Conservation (phyloP, 176 grass and related monocot species). For the Panicum miliaceum region DNA sequence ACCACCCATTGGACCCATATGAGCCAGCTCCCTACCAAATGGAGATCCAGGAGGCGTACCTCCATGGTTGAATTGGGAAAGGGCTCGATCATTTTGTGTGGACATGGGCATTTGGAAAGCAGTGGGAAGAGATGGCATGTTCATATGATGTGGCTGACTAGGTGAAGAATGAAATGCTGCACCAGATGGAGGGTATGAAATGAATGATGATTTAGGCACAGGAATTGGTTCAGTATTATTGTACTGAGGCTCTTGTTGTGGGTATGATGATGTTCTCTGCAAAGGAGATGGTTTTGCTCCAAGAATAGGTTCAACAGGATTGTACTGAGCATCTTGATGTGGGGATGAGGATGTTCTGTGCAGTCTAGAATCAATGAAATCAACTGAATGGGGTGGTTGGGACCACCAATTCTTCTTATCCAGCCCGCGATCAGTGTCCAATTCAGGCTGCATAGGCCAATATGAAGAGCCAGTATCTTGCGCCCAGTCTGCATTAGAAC, state of each 20-base stretch:
- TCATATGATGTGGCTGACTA: conserved; percentile 48
- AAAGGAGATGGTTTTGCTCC: conserved; percentile 56
- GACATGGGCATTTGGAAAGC: conserved; percentile 50
- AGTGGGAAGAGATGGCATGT: conserved; percentile 54
- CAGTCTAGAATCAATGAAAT: conserved; percentile 44
- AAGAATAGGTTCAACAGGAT: conserved; percentile 43
- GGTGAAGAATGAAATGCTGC: conserved; percentile 50
- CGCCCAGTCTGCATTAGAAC: conserved; percentile 59
- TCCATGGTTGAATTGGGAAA: conserved; percentile 40
- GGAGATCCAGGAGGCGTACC: conserved; percentile 46
- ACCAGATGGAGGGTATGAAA: conserved; percentile 51
- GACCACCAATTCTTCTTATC: conserved; percentile 58
- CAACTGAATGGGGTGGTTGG: conserved; percentile 45
- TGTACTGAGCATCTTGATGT: conserved; percentile 50
- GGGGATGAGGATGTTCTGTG: conserved; percentile 62
- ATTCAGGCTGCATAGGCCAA: conserved; percentile 57
- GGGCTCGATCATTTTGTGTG: conserved; percentile 49
- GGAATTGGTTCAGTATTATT: conserved; percentile 66
- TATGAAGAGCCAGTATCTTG: conserved; percentile 53
- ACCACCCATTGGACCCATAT: conserved; percentile 23
- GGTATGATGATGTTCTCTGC: conserved; percentile 67
- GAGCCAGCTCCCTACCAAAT: conserved; percentile 46
- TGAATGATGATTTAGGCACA: conserved; percentile 58
- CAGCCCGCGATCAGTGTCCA: conserved; percentile 52
- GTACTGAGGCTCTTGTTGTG: conserved; percentile 63